Percentiles rank a stretch among this genome's conserved stretches.
These are phyloP conservation scores for Adansonia madagascariensis DNA, from an alignment of 441 rosid genomes.

Conservation along the genomic window DNA sequence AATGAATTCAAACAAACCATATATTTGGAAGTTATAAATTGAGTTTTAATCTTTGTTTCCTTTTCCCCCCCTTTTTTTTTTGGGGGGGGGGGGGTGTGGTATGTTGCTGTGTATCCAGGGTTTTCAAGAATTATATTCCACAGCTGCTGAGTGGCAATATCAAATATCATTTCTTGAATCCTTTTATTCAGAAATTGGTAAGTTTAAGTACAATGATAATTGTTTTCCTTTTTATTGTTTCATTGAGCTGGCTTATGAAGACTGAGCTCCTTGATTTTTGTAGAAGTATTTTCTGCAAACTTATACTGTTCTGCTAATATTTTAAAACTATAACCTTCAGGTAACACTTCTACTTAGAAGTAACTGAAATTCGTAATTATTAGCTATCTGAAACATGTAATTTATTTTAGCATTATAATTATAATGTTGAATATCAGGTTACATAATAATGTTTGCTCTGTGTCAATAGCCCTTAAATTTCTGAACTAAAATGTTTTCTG, in stretches of 20 bases:
- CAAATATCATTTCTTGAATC: constrained; percentile 53
- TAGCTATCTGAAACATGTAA: constrained; percentile 1
- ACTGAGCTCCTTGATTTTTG: background rate
- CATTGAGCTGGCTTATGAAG: constrained; percentile 1
- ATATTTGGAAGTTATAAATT: constrained; percentile 13
- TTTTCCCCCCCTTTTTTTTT: constrained; percentile 6
- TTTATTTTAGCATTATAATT: background rate
- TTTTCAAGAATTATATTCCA: constrained; percentile 76
- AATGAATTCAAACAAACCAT: constrained; percentile 8
- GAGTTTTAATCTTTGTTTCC: constrained; percentile 19
- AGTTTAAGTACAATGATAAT: constrained; percentile 31
- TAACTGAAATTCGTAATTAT: background rate
- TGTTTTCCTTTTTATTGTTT: constrained; percentile 12
- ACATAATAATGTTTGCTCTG: constrained; percentile 6
- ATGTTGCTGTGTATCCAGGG: constrained; percentile 52
- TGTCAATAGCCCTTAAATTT: constrained; percentile 12
- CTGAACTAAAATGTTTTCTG: background rate
- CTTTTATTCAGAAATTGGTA: constrained; percentile 71
- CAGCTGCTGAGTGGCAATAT: constrained; percentile 56
- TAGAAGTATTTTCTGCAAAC: constrained; percentile 2
- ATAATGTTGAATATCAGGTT: constrained; percentile 7
- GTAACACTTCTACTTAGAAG: constrained; percentile 9
- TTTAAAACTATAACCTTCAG: background rate
- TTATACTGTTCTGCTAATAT: background rate
- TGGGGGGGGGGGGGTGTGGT: constrained; percentile 7